Evolutionary conservation across 1,139 yeast genomes (phyloP), one percentile per base, ranked within the genome.

Genomic region (Taiozyma sp.): DNA sequence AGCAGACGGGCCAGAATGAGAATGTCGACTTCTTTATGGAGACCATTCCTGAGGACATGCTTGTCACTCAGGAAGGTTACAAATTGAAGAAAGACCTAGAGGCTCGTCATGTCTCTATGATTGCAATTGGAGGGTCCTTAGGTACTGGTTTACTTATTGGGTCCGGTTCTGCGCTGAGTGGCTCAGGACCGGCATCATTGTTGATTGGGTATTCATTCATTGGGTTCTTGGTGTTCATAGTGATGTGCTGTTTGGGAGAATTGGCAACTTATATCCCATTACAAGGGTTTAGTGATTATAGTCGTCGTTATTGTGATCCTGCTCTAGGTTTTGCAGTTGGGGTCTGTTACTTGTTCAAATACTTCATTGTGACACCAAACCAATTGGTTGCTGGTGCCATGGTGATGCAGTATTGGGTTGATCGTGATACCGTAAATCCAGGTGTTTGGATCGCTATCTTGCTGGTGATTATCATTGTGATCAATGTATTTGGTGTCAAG

Each of bases 131-230:
- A 28, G 88, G 93, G 26, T 83, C 89, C 52, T 83, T 88, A 47
- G 96, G 96, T 68, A 82, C 88, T 3, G 91, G 91, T 44, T 67
- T 85, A 46, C 74, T 80, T 52, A 81, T 88, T 42, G 95, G 95
- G 47, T 77, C 85, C 28, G 95, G 93, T 41, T 70, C 74, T 19
- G 79, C 88, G 0, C 71, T 88, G 57, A 65, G 72, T 43, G 70
- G 76, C 30, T 93, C 93, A 42, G 96, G 96, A 11, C 95, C 95
- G 1, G 91, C 85, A 4, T 83, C 87, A 46, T 68, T 87, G 40
- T 66, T 87, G 35, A 76, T 83, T 52, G 88, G 88, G 43, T 89
- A 83, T 64, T 77, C 79, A 43, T 69, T 83, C 42, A 75, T 85
- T 55, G 86, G 89, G 32, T 73, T 84, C 6, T 73, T 84, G 74